phyloP scores from a whole-genome alignment of 140 eudicot genomes.

The Ambrosia hybrid region DNA sequence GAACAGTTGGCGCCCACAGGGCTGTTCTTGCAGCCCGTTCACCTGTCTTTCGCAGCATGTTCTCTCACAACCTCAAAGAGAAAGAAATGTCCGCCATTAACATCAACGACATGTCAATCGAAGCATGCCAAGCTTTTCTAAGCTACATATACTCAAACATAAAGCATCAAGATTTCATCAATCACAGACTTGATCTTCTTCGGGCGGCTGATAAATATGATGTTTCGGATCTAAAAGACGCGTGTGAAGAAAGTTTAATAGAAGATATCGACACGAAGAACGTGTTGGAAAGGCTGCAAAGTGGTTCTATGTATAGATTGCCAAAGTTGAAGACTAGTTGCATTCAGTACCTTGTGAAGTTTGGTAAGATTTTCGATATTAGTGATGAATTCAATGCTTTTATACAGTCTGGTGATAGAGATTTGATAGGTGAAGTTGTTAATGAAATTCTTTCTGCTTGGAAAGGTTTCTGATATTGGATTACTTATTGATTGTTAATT shows the following conservation, averaged over 20 bases:
- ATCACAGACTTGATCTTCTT: constrained; percentile 69
- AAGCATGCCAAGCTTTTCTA: constrained; percentile 70
- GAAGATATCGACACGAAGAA: constrained; percentile 81
- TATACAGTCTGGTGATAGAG: constrained; percentile 78
- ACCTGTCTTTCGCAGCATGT: constrained; percentile 94
- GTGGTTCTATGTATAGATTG: constrained; percentile 65
- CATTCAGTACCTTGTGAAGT: constrained; percentile 78
- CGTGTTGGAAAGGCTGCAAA: constrained; percentile 77
- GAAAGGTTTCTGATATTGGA: constrained; percentile 75
- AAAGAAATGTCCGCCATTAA: constrained; percentile 68
- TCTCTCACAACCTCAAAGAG: constrained; percentile 79
- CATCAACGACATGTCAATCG: constrained; percentile 76
- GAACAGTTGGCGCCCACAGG: constrained; percentile 75
- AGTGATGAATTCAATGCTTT: constrained; percentile 69
- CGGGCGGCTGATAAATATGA: constrained; percentile 92
- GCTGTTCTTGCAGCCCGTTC: constrained; percentile 91
- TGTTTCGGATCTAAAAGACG: constrained; percentile 77
- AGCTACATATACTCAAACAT: constrained; percentile 68
- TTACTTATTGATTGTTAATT: constrained; percentile 1
- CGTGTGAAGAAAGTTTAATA: constrained; percentile 65
- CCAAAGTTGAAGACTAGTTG: constrained; percentile 71
- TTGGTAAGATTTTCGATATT: constrained; percentile 83
- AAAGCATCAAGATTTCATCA: constrained; percentile 50
- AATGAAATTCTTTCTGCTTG: constrained; percentile 79
- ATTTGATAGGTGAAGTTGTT: constrained; percentile 72